Conservation (phyloP, 1,284 basidiomycete genomes). For the Meripilus lineatus region DNA sequence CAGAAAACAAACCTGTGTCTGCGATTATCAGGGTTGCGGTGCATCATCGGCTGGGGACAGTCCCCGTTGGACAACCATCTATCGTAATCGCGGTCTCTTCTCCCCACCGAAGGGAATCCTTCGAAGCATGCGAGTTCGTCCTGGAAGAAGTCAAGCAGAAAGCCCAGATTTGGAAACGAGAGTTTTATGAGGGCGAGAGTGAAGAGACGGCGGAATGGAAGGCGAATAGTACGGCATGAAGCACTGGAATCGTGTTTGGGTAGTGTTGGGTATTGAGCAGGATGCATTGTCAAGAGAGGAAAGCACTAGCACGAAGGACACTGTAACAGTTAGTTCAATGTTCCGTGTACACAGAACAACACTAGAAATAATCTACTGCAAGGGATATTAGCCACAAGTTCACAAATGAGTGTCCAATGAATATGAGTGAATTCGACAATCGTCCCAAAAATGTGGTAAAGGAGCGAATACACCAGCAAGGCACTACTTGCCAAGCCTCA, state of each 20-base stretch:
- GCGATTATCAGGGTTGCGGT: slow-evolving; percentile 53
- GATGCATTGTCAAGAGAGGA: background rate
- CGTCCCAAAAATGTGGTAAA: too few species aligned
- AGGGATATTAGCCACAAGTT: too few species aligned
- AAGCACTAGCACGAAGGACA: too few species aligned
- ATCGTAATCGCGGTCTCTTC: slow-evolving; percentile 84
- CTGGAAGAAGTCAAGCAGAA: slow-evolving; percentile 81
- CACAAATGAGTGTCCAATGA: too few species aligned
- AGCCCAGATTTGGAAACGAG: slow-evolving; percentile 88
- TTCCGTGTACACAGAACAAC: too few species aligned
- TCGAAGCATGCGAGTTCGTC: slow-evolving; percentile 74
- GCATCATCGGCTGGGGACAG: slow-evolving; percentile 76
- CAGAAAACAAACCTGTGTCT: slow-evolving; percentile 22
- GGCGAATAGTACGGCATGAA: slow-evolving; percentile 40
- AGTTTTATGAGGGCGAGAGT: slow-evolving; percentile 69
- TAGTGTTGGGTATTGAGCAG: background rate
- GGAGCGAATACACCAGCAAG: background rate
- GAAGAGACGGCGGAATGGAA: slow-evolving; percentile 72
- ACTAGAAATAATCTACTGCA: background rate
- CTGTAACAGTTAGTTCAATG: too few species aligned
- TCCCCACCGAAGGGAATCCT: slow-evolving; percentile 82
- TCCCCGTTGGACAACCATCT: slow-evolving; percentile 75
- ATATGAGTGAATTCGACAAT: too few species aligned
- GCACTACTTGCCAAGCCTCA: slow-evolving; percentile 62
- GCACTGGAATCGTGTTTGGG: slow-evolving; percentile 2